Evolutionary conservation across 2,329 filamentous ascomycete genomes (phyloP), one percentile per base, ranked within the genome.

Genomic region (Botrytis paeoniae): DNA sequence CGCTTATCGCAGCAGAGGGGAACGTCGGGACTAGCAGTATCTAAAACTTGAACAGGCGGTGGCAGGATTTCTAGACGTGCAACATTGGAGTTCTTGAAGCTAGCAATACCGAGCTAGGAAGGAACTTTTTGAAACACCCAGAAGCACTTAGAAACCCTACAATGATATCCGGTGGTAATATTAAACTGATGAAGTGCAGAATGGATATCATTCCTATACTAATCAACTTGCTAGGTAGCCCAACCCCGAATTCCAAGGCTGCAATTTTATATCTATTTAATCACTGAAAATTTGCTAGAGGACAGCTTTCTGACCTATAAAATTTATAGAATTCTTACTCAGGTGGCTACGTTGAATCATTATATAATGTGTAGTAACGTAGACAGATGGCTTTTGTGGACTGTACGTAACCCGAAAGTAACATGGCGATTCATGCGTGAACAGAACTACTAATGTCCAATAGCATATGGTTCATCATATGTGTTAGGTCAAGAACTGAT

Each of bases 291-390:
- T 14, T n/a, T 51, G 25, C 25, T 6, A n/a, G 25, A n/a, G 1
- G 12, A n/a, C 25, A 51, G 48, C 48, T n/a, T 10, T 7, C 5
- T n/a, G 12, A 14, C 4, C 25, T 14, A n/a, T 48, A 48, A 25
- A 0, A 10, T 6, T n/a, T n/a, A 3, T 14, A 3, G 12, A 16
- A n/a, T 16, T n/a, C 6, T n/a, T 3, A 5, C 45, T 25, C 45
- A 25, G 4, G 10, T 25, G 10, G 25, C 25, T n/a, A n/a, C 25
- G 16, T 54, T 54, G 4, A 54, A n/a, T n/a, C 25, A 54, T 54
- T 54, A 16, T n/a, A n/a, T n/a, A 54, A n/a, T 7, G 5, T 54
- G 48, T 54, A n/a, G 22, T 54, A 54, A 54, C 48, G 25, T n/a
- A n/a, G 48, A n/a, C 10, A 54, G 25, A n/a, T 51, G 12, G 14